Evolutionary conservation across 2,329 filamentous ascomycete genomes (phyloP), one percentile per base, ranked within the genome.

Genomic region (Amylocarpus encephaloides): DNA sequence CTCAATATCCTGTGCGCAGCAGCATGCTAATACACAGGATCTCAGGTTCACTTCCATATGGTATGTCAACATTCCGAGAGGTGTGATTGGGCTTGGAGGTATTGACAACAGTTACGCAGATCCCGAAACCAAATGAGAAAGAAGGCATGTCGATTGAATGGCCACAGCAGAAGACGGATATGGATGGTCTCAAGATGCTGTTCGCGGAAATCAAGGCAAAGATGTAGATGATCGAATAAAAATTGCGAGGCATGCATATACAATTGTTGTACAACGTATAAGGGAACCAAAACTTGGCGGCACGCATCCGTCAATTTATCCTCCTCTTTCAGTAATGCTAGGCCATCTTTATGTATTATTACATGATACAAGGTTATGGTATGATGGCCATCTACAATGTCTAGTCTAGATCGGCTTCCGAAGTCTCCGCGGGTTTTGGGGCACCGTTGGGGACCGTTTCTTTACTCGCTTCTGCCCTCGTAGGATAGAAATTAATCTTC

Each of bases 1-100:
- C 4, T 34, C n/a, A 16, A 29, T 33, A 4, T 13, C 11, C 18
- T 19, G 4, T 15, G 35, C 38, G 7, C 5, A 32, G 6, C 16
- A 26, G 6, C 13, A 36, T 36, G 35, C 43, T 40, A 40, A 46
- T 41, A 35, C 0, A 26, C 11, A 10, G 26, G 33, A 32, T 13
- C 42, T 41, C 57, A 89, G 85, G 86, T 94, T 59, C 91, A 96
- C 68, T 92, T 98, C 70, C 93, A 98, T 66, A 85, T 97, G 82
- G 86, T 89, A 78, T 58, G 75, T 43, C 13, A 4, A 4, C 6
- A 19, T 43, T 33, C 7, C 19, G 13, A 9, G 32, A 36, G 33
- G 18, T 30, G 45, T 34, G 34, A 10, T 44, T 36, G 19, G n/a
- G 42, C 42, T 13, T 13, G 5, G 45, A n/a, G 3, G n/a, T 40